These are phyloP conservation scores for Scleroderma citrinum DNA, from an alignment of 768 basidiomycete genomes.

Conservation along the genomic window DNA sequence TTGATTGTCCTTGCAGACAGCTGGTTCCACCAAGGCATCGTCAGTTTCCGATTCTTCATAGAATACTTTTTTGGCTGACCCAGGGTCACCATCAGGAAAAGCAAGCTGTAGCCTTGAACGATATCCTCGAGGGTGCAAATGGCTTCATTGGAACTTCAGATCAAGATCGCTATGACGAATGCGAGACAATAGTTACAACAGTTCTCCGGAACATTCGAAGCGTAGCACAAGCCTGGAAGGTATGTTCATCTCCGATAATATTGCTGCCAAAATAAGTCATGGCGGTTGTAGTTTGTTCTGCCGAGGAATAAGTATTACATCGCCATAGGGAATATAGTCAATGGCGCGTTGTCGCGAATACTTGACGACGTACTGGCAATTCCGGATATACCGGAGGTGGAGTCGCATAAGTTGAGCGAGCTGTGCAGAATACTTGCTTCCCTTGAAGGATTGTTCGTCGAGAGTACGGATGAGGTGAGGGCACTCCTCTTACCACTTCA, in stretches of 20 bases:
- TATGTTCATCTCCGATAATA: constrained; percentile 25
- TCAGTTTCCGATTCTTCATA: constrained; percentile 31
- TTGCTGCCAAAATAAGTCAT: neutral
- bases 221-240: constrained; percentile 68
- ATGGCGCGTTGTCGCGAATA: constrained; percentile 61
- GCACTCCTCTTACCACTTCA: neutral
- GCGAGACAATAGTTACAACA: constrained; percentile 60
- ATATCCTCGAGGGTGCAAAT: constrained; percentile 46
- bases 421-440: constrained; percentile 74
- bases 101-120: constrained; percentile 23
- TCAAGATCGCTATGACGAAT: constrained; percentile 71
- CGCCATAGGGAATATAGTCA: constrained; percentile 64
- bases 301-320: constrained; percentile 67
- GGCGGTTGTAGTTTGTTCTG: constrained; percentile 49
- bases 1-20: constrained; percentile 56
- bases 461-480: constrained; percentile 54
- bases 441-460: constrained; percentile 75
- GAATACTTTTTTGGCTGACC: neutral
- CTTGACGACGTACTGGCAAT: constrained; percentile 69
- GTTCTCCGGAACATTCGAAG: constrained; percentile 59
- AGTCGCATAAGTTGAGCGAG: constrained; percentile 79
- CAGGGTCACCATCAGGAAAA: constrained; percentile 15
- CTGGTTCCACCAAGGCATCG: constrained; percentile 68
- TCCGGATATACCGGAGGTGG: constrained; percentile 81
- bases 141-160: constrained; percentile 67